Base-by-base conservation (phyloP, 1,284 basidiomycete genomes). In the Pascua sp. region DNA sequence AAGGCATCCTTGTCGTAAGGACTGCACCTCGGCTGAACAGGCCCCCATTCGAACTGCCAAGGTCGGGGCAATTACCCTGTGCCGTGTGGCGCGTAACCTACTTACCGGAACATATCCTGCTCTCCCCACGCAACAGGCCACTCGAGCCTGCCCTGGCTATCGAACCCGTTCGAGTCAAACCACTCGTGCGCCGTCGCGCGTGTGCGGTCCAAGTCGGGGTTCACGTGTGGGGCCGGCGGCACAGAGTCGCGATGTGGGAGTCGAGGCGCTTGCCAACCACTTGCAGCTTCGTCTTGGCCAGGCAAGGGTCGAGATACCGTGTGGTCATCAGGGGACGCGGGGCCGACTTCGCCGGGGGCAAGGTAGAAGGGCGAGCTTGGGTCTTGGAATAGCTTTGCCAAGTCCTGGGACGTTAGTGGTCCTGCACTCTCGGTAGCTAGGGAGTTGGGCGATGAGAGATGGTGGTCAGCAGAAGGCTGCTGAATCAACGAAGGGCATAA, bases 51-150 rank as follows among this genome's bases (percentile, higher is more conserved):
- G 39, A 40, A 40, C 39, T 40, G 13, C 39, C 39, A 13, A 13
- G 39, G 13, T 40, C 13, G 39, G 39, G 9, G 39, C 39, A 13
- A 40, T n/a, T n/a, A 41, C 42, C 42, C 12, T 32, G 44, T 15
- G 10, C 44, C 18, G 16, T 32, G 42, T 17, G 8, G 12, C 42
- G 42, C 16, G n/a, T 8, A 18, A 11, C 1, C 36, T 4, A 67
- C 73, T 63, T 62, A 75, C 75, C 66, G 59, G 62, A 72, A 76
- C 61, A 69, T 73, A 62, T 77, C 76, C 43, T 63, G 66, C 47
- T 77, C 72, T 0, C 76, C 76, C 76, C 76, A 77, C 8, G 72
- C 72, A 15, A 73, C 70, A 15, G 71, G 70, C 68, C 72, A 73
- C 53, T 72, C 72, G 47, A 76, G 48, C 8, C 67, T 53, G 15